phyloP scores from a whole-genome alignment of 2,329 filamentous ascomycete species.

The Colletotrichum spinosum region DNA sequence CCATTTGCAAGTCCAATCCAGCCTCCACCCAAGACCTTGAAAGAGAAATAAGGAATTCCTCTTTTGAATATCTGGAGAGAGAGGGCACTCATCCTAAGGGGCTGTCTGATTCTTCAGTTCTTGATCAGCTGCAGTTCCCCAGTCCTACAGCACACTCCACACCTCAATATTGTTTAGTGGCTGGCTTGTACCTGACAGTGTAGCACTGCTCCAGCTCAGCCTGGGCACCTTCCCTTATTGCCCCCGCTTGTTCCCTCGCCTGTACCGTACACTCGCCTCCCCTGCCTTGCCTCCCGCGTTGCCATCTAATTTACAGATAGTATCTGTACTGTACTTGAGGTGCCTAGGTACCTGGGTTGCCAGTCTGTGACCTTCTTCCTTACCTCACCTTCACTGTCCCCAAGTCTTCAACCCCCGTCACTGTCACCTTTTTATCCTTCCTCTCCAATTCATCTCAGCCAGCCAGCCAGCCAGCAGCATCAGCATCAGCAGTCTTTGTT shows the following conservation, averaged over 20 bases:
- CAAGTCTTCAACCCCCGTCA: background rate
- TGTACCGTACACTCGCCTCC: background rate
- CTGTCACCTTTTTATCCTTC: background rate
- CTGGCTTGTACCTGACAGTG: background rate
- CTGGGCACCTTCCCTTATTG: constrained; percentile 9
- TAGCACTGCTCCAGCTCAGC: background rate
- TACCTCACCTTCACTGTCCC: constrained; percentile 1
- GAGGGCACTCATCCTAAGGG: background rate
- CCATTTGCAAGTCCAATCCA: constrained; percentile 5
- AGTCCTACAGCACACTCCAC: background rate
- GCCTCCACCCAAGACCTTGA: background rate
- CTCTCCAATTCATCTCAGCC: no score
- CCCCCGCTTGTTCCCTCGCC: constrained; percentile 4
- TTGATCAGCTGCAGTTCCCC: background rate
- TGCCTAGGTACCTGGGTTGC: no score
- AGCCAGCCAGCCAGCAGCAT: no score
- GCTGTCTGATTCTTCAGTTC: no score
- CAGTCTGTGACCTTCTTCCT: background rate
- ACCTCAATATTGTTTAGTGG: background rate
- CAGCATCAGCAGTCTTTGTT: constrained; percentile 9
- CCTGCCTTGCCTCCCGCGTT: constrained; percentile 12
- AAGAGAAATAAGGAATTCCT: background rate
- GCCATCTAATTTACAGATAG: constrained; percentile 11
- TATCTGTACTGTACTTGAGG: no score
- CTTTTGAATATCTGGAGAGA: constrained; percentile 1